Evolutionary conservation across 139 green algal genomes (phyloP), one percentile per base, ranked within the genome.

Genomic region (Gonium pectorale): DNA sequence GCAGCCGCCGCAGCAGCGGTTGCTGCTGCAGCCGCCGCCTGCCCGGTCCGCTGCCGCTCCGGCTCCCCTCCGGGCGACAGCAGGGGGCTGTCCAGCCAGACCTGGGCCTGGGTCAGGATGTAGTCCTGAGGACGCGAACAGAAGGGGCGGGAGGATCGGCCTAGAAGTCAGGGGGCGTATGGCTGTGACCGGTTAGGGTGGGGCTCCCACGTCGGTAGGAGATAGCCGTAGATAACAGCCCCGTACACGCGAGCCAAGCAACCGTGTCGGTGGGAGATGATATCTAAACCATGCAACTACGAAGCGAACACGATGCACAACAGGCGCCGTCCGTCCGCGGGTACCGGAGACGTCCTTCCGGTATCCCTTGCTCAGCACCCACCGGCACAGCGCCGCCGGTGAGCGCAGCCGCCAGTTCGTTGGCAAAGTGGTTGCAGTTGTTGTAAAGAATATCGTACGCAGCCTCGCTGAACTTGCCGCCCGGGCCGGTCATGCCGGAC

Each of bases 391-490:
- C 9, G 31, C 5, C 44, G 41, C 77, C 77, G 0, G 77, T 84
- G 31, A 84, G 43, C 43, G 66, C 21, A 2, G 15, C 43, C 24
- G 44, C 56, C n/a, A 84, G 43, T n/a, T 84, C 77, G 63, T 51
- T n/a, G 11, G 77, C 46, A 24, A 84, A 73, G 77, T 43, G 29
- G 59, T 71, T 84, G 77, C 77, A 84, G 62, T 84, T 84, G 62
- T 84, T 74, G 62, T 41, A 63, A 5, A 84, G 77, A 24, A 84
- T 51, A 62, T 84, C 22, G 77, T 84, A 84, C 35, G 62, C 27
- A 24, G 29, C 38, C 29, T 43, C n/a, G 31, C 35, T 27, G 77
- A 71, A 84, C 33, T 46, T 46, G 59, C 56, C 62, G 22, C 43
- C 72, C 15, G 52, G 38, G n/a, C 75, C 35, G 11, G 24, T 17